Evolutionary conservation across 805 yeast species (phyloP), one percentile per base, ranked within the genome.

Genomic region (Candida mattraensis): DNA sequence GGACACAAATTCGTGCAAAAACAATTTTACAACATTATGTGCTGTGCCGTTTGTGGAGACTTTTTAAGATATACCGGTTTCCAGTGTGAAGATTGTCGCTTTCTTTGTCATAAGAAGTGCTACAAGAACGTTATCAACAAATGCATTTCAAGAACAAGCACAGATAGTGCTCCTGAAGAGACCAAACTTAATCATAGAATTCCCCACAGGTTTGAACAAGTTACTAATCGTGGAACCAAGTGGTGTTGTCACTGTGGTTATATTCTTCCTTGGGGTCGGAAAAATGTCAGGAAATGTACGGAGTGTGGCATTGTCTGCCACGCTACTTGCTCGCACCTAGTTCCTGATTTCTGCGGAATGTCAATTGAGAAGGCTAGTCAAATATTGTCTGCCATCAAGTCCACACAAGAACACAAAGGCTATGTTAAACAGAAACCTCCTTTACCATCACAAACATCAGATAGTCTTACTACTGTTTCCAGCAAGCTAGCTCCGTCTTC

Each of bases 181-280:
- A 76, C 85, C 15, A 81, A 86, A 60, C 75, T 93, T 60, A 93
- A 93, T 54, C 98, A 93, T 61, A 84, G 95, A 47, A 93, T 93
- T 50, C 99, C 99, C 22, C 99, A 93, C 60, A 78, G 96, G 58
- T 91, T 91, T 60, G 96, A 86, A 48, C 89, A 91, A n/a, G 77
- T 80, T 18, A 75, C 93, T 12, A 93, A 93, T 56, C 81, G 88
- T 63, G 94, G 96, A 52, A 94, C 99, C 2, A 89, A 91, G 57
- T 93, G 99, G 99, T 93, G 99, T 66, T 93, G 98, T 52, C 99
- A 93, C 60, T 93, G 99, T 73, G 99, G 99, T 43, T 87, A 87
- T 57, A 80, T 93, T 34, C 70, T 93, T 44, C 98, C 99, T 12
- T 83, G 96, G 83, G 96, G 98, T 35, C 78, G 83, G 54, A 88